Evolutionary conservation across 768 basidiomycete genomes (phyloP).

Genomic region (Auricularia heimuer): DNA sequence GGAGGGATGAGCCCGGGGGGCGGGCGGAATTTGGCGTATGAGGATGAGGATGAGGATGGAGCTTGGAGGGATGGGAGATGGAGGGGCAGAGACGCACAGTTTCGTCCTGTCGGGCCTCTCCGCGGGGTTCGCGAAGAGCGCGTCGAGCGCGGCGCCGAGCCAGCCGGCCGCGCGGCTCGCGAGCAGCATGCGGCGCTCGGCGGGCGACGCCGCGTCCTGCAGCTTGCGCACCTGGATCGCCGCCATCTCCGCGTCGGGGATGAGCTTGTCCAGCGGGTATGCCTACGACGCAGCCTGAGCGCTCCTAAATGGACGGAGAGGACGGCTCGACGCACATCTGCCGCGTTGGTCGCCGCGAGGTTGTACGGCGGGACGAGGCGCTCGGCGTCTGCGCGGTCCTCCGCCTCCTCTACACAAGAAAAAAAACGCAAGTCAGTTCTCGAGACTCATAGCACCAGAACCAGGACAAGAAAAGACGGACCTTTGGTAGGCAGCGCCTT

Average conservation of each 20-base stretch:
- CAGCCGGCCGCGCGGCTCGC: slow-evolving; percentile 57
- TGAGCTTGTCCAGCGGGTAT: slow-evolving; percentile 64
- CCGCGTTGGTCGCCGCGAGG: slow-evolving; percentile 50
- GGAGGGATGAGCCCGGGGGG: neutral
- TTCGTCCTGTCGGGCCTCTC: slow-evolving; percentile 42
- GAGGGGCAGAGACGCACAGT: slow-evolving; percentile 53
- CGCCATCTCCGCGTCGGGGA: slow-evolving; percentile 74
- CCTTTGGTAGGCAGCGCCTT: slow-evolving; percentile 60
- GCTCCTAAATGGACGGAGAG: too few species aligned
- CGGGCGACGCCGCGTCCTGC: slow-evolving; percentile 36
- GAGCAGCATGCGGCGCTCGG: slow-evolving; percentile 46
- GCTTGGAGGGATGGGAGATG: neutral
- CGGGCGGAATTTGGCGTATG: too few species aligned
- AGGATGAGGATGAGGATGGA: too few species aligned
- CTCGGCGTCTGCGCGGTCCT: slow-evolving; percentile 48
- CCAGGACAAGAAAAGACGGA: slow-evolving; percentile 23
- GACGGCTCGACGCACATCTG: slow-evolving; percentile 43
- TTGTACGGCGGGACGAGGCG: slow-evolving; percentile 74
- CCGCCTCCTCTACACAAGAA: slow-evolving; percentile 48
- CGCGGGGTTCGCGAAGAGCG: slow-evolving; percentile 17
- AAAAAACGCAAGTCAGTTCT: slow-evolving; percentile 4
- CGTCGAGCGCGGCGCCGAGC: slow-evolving; percentile 56
- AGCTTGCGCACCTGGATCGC: slow-evolving; percentile 50
- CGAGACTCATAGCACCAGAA: neutral
- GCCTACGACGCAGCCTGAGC: too few species aligned